Conservation (phyloP, 208 protist species). For the Trypanosoma boissoni region DNA sequence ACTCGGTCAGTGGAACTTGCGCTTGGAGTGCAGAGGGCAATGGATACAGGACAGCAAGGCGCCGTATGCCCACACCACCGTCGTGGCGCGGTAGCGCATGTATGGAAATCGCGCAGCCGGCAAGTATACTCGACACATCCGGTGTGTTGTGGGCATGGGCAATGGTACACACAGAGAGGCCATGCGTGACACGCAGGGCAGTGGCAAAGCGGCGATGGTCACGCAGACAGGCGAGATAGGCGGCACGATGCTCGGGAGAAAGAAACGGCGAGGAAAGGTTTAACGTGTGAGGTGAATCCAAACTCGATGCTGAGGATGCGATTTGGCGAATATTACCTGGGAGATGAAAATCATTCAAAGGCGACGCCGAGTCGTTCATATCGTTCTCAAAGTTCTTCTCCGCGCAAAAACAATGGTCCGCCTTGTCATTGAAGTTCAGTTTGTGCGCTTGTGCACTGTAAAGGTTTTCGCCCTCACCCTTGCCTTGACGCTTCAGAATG, state of each 20-base stretch:
- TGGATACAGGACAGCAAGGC: neutral
- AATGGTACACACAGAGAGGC: conserved; percentile 4
- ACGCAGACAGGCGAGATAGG: neutral
- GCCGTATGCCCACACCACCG: neutral
- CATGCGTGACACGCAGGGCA: neutral
- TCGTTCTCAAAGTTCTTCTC: no score
- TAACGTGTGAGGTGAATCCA: no score
- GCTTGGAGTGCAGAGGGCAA: neutral
- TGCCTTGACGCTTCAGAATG: no score
- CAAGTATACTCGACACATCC: neutral
- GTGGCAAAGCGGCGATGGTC: neutral
- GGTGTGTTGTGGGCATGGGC: neutral
- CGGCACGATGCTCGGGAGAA: no score
- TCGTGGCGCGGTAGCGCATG: neutral
- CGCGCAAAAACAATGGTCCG: no score
- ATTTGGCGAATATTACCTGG: no score
- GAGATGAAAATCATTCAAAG: no score
- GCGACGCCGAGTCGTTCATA: no score
- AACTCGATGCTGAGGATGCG: neutral
- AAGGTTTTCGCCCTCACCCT: no score
- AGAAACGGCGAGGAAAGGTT: no score
- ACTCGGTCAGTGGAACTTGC: neutral
- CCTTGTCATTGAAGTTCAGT: no score
- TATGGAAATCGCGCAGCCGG: neutral
- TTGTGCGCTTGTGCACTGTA: no score